A percentile compares a stretch with the other conserved stretches of the same genome.
These are phyloP conservation scores for Colletotrichum sp. DNA, from an alignment of 2,329 filamentous ascomycete genomes.

Conservation along the genomic window DNA sequence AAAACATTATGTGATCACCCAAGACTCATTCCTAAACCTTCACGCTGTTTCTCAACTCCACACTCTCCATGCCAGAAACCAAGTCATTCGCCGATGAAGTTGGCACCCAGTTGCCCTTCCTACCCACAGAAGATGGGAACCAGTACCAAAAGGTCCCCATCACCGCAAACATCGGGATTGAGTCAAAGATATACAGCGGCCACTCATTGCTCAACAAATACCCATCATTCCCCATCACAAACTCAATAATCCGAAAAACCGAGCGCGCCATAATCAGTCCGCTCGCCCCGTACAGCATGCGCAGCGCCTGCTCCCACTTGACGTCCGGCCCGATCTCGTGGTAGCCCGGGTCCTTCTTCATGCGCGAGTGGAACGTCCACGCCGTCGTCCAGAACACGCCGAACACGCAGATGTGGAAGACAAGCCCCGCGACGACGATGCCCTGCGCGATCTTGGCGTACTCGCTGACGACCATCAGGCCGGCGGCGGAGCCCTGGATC, in stretches of 20 bases:
- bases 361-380: background rate
- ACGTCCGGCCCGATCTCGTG: background rate
- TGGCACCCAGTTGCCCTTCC: background rate
- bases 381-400: conserved; percentile 49
- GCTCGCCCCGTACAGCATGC: conserved; percentile 9
- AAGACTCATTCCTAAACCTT: background rate
- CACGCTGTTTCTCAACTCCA: background rate
- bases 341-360: background rate
- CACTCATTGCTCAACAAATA: conserved; percentile 46
- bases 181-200: conserved; percentile 50
- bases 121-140: conserved; percentile 19
- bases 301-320: background rate
- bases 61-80: background rate
- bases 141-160: conserved; percentile 23
- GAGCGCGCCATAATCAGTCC: conserved; percentile 42
- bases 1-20: background rate
- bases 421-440: conserved; percentile 58
- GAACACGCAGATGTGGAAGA: conserved; percentile 62
- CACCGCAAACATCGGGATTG: conserved; percentile 39
- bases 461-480: conserved; percentile 38
- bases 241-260: conserved; percentile 54
- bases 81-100: background rate
- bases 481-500: conserved; percentile 35
- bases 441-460: background rate
- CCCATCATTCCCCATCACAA: conserved; percentile 42